A percentile compares a stretch with the other conserved stretches of the same genome.
These are phyloP conservation scores for Aspergillus uvarum DNA, from an alignment of 2,329 filamentous ascomycete genomes.

Conservation along the genomic window DNA sequence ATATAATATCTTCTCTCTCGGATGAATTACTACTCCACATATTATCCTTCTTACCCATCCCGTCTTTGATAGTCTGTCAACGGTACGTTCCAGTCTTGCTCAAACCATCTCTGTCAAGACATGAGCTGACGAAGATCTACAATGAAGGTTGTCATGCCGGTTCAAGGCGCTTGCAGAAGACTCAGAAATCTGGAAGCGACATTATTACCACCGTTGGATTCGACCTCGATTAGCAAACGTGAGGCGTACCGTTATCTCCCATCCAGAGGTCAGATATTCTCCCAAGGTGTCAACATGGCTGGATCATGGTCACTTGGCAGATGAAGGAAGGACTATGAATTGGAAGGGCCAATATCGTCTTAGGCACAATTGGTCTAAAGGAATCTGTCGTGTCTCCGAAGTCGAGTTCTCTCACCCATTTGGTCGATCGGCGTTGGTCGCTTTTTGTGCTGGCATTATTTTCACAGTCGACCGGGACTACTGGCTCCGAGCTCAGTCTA, in stretches of 20 bases:
- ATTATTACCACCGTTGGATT: conserved; percentile 87
- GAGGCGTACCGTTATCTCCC: conserved; percentile 41
- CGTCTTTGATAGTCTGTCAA: conserved; percentile 65
- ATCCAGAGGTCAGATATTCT: conserved; percentile 50
- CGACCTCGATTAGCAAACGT: conserved; percentile 73
- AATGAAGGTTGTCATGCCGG: conserved; percentile 59
- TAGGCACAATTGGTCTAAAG: conserved; percentile 85
- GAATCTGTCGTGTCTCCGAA: conserved; percentile 76
- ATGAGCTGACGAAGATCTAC: background rate
- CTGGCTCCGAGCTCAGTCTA: conserved; percentile 77
- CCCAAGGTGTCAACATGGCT: conserved; percentile 61
- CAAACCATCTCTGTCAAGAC: background rate
- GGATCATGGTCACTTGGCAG: conserved; percentile 59
- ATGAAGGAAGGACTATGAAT: conserved; percentile 55
- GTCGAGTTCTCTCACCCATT: conserved; percentile 61
- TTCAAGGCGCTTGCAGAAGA: conserved; percentile 73
- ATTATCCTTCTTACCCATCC: conserved; percentile 70
- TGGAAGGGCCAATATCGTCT: conserved; percentile 91
- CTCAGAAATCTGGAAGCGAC: conserved; percentile 84
- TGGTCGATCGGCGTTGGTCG: conserved; percentile 67
- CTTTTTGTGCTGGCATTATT: conserved; percentile 72
- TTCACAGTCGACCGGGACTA: conserved; percentile 69
- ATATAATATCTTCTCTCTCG: conserved; percentile 62
- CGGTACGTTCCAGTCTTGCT: conserved; percentile 44
- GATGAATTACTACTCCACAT: conserved; percentile 87